These are phyloP conservation scores for Umbilicaria muhlenbergii DNA, from an alignment of 495 filamentous ascomycete genomes.

Conservation along the genomic window DNA sequence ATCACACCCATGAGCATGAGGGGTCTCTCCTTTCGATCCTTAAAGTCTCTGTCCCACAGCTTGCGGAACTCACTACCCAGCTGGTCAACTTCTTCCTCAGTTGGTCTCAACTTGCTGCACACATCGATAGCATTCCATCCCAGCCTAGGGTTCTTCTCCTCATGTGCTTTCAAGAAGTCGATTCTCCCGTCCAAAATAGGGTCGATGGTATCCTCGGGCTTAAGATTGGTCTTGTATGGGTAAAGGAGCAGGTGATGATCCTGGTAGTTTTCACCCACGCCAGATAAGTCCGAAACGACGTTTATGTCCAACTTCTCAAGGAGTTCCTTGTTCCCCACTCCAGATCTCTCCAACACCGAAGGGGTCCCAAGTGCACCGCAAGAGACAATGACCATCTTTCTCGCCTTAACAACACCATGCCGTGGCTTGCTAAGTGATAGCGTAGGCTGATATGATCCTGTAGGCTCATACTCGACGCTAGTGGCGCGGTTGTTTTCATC, in stretches of 20 bases:
- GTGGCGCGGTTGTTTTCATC: conserved; percentile 25
- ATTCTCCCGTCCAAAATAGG: conserved; percentile 19
- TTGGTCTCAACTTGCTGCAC: conserved; percentile 25
- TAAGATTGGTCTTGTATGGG: conserved; percentile 17
- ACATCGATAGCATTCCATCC: conserved; percentile 34
- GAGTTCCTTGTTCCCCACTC: conserved; percentile 12
- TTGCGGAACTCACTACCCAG: conserved; percentile 25
- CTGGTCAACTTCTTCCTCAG: conserved; percentile 22
- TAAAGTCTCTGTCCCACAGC: conserved; percentile 30
- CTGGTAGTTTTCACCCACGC: conserved; percentile 33
- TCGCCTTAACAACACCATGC: conserved; percentile 8
- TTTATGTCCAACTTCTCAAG: conserved; percentile 15
- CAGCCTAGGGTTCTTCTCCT: conserved; percentile 17
- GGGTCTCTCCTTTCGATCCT: conserved; percentile 20
- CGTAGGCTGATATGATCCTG: conserved; percentile 5
- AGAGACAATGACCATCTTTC: conserved; percentile 18
- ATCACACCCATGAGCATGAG: conserved; percentile 19
- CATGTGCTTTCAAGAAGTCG: conserved; percentile 12
- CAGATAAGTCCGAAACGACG: conserved; percentile 21
- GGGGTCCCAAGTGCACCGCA: conserved; percentile 17
- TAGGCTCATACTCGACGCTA: conserved; percentile 26
- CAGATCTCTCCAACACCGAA: conserved; percentile 17
- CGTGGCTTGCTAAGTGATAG: not conserved
- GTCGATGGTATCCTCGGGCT: conserved; percentile 22
- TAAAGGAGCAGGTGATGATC: conserved; percentile 28